Conservation (phyloP, 2,329 filamentous ascomycete genomes). For the Xylariaceae sp. region DNA sequence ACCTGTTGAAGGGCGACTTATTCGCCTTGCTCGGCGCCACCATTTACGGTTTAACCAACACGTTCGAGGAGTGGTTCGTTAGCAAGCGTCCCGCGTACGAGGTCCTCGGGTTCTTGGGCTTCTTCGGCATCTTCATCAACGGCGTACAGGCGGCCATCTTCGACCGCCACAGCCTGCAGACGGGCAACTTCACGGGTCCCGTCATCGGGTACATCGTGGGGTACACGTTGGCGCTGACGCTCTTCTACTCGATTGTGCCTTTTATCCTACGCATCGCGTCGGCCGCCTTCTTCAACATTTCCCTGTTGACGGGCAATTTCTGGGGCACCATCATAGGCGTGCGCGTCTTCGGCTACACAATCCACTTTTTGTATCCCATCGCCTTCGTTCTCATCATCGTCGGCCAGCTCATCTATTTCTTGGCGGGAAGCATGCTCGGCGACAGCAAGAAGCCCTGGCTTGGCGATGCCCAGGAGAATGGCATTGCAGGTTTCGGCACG, state of each 20-base stretch:
- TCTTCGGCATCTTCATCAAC: slow-evolving; percentile 91
- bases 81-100: slow-evolving; percentile 87
- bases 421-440: slow-evolving; percentile 80
- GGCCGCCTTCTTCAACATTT: slow-evolving; percentile 97
- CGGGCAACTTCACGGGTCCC: slow-evolving; percentile 68
- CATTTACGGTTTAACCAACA: slow-evolving; percentile 89
- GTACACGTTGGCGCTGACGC: slow-evolving; percentile 80
- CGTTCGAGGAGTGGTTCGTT: slow-evolving; percentile 94
- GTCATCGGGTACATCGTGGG: slow-evolving; percentile 86
- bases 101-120: slow-evolving; percentile 87
- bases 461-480: slow-evolving; percentile 82
- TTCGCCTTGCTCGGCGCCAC: slow-evolving; percentile 90
- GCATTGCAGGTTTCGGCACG: slow-evolving; percentile 81
- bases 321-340: slow-evolving; percentile 96
- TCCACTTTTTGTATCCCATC: slow-evolving; percentile 94
- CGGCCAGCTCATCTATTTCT: slow-evolving; percentile 86
- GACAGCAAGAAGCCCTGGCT: slow-evolving; percentile 97
- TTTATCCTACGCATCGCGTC: slow-evolving; percentile 87
- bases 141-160: slow-evolving; percentile 91
- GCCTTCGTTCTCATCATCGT: slow-evolving; percentile 92
- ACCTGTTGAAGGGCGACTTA: slow-evolving; percentile 88
- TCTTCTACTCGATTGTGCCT: slow-evolving; percentile 90
- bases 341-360: slow-evolving; percentile 77
- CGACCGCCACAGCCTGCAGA: slow-evolving; percentile 75
- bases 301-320: slow-evolving; percentile 91